Conservation (phyloP, 129 eudicot genomes). For the Mikania micrantha region DNA sequence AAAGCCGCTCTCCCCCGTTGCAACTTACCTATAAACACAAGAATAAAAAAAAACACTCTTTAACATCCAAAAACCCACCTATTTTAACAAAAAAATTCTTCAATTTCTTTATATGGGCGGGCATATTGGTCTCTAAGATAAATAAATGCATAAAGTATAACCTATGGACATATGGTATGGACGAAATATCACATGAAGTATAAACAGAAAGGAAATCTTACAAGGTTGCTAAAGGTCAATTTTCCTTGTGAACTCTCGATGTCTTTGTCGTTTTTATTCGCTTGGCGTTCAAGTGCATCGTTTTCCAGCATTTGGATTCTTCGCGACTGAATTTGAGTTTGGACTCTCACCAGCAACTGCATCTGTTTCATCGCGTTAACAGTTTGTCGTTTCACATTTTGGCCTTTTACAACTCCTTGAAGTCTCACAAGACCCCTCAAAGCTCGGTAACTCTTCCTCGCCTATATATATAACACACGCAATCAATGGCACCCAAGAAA, state of each 20-base stretch:
- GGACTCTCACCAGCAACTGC: slow-evolving; percentile 90
- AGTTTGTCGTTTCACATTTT: slow-evolving; percentile 82
- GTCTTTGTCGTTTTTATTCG: slow-evolving; percentile 52
- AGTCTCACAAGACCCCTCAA: slow-evolving; percentile 94
- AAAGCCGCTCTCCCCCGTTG: too few relatives aligned
- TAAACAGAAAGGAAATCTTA: slow-evolving; percentile 9
- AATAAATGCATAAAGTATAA: too few relatives aligned
- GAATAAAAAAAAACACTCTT: too few relatives aligned
- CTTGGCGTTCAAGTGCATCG: slow-evolving; percentile 54
- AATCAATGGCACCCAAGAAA: background rate
- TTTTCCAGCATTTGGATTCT: slow-evolving; percentile 86
- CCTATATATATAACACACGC: slow-evolving; percentile 41
- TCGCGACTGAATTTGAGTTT: slow-evolving; percentile 88
- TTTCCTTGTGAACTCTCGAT: slow-evolving; percentile 59
- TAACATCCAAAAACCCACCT: too few relatives aligned
- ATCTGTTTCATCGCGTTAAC: slow-evolving; percentile 85
- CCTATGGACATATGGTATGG: background rate
- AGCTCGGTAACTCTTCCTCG: slow-evolving; percentile 83
- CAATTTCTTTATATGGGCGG: too few relatives aligned
- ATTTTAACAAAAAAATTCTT: too few relatives aligned
- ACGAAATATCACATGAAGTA: background rate
- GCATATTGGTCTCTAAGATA: too few relatives aligned
- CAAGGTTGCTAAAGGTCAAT: slow-evolving; percentile 45
- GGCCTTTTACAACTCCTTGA: slow-evolving; percentile 83
- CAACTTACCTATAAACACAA: too few relatives aligned